A percentile compares a stretch with the other conserved stretches of the same genome.
Conservation (phyloP, 495 filamentous ascomycete species). For the Lasiosphaeria ovina region DNA sequence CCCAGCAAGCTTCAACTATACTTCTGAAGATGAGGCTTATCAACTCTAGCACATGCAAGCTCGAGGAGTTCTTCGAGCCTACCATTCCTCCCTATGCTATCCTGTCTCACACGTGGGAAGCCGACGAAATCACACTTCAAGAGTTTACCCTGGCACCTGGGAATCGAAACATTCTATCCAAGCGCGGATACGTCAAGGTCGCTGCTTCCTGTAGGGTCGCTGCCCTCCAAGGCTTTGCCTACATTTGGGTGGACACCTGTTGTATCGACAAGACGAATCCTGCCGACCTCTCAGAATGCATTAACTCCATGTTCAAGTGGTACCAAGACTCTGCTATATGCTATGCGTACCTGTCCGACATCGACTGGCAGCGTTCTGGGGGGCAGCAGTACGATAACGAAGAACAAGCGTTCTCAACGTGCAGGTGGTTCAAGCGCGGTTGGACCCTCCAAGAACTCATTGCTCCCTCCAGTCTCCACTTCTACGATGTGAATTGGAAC, state of each 20-base stretch:
- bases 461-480: constrained; percentile 30
- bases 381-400: no score
- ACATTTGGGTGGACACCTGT: constrained; percentile 43
- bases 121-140: constrained; percentile 30
- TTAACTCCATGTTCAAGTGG: constrained; percentile 49
- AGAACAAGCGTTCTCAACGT: background rate
- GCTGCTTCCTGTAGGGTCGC: constrained; percentile 6
- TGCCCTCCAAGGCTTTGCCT: constrained; percentile 17
- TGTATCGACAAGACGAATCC: constrained; percentile 39
- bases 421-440: constrained; percentile 31
- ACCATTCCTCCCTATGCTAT: constrained; percentile 27
- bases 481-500: constrained; percentile 31
- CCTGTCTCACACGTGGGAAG: constrained; percentile 38
- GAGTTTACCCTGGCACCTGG: constrained; percentile 11
- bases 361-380: background rate
- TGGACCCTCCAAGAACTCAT: constrained; percentile 18
- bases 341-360: constrained; percentile 31
- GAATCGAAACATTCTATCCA: background rate
- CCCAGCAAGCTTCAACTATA: no score
- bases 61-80: background rate
- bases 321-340: constrained; percentile 31
- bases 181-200: constrained; percentile 19
- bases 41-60: background rate
- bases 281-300: constrained; percentile 37
- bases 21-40: no score